These are phyloP conservation scores for Butyriboletus loyo DNA, from an alignment of 768 basidiomycete genomes.

Conservation along the genomic window DNA sequence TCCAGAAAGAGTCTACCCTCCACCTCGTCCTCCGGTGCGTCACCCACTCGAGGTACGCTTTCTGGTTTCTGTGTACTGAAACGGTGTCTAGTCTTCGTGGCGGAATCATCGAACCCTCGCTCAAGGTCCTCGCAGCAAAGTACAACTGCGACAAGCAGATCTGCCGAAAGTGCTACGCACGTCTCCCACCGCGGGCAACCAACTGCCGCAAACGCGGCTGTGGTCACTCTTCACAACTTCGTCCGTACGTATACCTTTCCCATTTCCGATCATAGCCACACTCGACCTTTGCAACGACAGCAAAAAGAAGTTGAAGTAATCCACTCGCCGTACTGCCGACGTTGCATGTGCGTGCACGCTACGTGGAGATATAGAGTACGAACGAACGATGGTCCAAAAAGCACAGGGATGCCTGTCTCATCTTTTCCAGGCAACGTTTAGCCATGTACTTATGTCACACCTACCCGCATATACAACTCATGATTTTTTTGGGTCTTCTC, in stretches of 20 bases:
- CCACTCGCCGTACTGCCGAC: slow-evolving; percentile 5
- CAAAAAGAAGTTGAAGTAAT: slow-evolving; percentile 97
- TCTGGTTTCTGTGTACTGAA: background rate
- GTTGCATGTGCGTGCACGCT: background rate
- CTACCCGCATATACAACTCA: slow-evolving; percentile 18
- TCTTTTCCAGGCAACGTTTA: background rate
- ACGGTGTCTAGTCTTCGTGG: slow-evolving; percentile 32
- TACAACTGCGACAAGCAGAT: slow-evolving; percentile 99
- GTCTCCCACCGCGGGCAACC: slow-evolving; percentile 97
- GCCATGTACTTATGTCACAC: slow-evolving; percentile 20
- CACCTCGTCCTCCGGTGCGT: slow-evolving; percentile 92
- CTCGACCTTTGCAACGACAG: slow-evolving; percentile 34
- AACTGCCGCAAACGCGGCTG: slow-evolving; percentile 97
- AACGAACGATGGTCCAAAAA: slow-evolving; percentile 5
- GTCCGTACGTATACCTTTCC: slow-evolving; percentile 60
- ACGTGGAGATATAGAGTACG: slow-evolving; percentile 13
- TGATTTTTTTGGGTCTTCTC: background rate
- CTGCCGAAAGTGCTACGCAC: slow-evolving; percentile 99
- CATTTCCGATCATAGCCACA: background rate
- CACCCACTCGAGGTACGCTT: background rate
- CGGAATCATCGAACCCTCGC: slow-evolving; percentile 98
- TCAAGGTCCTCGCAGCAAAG: slow-evolving; percentile 95
- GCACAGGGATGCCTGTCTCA: background rate
- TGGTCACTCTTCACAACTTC: slow-evolving; percentile 87
- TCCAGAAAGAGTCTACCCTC: slow-evolving; percentile 97